A percentile compares a stretch with the other conserved stretches of the same genome.
These are phyloP conservation scores for Candida hungchunana DNA, from an alignment of 805 yeast species.

Conservation along the genomic window DNA sequence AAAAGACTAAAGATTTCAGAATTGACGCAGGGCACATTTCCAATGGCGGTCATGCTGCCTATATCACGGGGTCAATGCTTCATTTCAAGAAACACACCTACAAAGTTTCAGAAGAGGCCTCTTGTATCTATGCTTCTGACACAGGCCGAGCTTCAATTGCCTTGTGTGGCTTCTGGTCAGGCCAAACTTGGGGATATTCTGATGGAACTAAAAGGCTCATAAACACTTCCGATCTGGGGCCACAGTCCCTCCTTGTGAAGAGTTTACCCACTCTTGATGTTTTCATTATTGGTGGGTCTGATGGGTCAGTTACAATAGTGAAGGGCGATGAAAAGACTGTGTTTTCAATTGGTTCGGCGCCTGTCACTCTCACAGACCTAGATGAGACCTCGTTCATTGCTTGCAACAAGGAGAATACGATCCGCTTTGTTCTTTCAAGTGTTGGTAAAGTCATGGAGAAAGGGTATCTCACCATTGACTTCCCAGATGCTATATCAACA, in stretches of 20 bases:
- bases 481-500: slow-evolving; percentile 9
- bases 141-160: slow-evolving; percentile 3
- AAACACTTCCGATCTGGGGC: slow-evolving; percentile 9
- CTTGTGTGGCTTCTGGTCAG: slow-evolving; percentile 25
- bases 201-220: slow-evolving; percentile 8
- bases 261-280: not conserved
- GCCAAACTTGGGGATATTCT: slow-evolving; percentile 9
- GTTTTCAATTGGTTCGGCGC: slow-evolving; percentile 21
- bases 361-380: slow-evolving; percentile 20
- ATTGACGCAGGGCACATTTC: slow-evolving; percentile 11
- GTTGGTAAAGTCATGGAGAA: slow-evolving; percentile 5
- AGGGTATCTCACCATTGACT: slow-evolving; percentile 19
- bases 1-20: not conserved
- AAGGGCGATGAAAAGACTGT: not conserved
- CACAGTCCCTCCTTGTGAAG: slow-evolving; percentile 20
- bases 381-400: slow-evolving; percentile 10
- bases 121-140: slow-evolving; percentile 11
- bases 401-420: slow-evolving; percentile 18
- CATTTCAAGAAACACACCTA: slow-evolving; percentile 1
- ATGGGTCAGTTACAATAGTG: slow-evolving; percentile 17
- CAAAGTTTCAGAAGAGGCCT: slow-evolving; percentile 15
- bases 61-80: not conserved
- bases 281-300: slow-evolving; percentile 22
- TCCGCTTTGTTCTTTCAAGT: slow-evolving; percentile 7
- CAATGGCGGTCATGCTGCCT: not conserved